Conservation (phyloP, 140 eudicot genomes). For the Anethum foeniculum region DNA sequence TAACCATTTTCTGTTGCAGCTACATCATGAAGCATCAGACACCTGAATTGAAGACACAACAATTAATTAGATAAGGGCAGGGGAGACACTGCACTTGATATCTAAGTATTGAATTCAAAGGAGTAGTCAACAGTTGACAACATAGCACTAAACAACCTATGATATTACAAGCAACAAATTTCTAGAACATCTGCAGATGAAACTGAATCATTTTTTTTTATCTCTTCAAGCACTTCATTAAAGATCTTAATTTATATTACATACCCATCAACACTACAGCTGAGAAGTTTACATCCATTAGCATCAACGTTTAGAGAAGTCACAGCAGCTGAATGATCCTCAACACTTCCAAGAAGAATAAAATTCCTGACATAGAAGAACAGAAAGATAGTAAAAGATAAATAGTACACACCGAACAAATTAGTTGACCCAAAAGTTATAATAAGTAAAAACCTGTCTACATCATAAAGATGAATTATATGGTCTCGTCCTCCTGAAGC, state of each 20-base stretch:
- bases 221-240: background rate
- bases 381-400: slow-evolving; percentile 6
- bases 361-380: slow-evolving; percentile 44
- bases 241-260: slow-evolving; percentile 6
- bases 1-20: slow-evolving; percentile 21
- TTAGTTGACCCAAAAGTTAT: slow-evolving; percentile 18
- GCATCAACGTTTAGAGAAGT: slow-evolving; percentile 38
- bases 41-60: slow-evolving; percentile 28
- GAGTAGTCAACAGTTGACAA: background rate
- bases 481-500: slow-evolving; percentile 66
- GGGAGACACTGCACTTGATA: background rate
- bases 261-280: slow-evolving; percentile 56
- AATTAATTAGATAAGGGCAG: slow-evolving; percentile 1
- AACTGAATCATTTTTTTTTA: background rate
- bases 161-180: background rate
- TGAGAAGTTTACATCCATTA: slow-evolving; percentile 44
- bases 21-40: slow-evolving; percentile 39
- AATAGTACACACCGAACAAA: background rate
- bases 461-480: slow-evolving; percentile 63
- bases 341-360: slow-evolving; percentile 45
- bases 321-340: slow-evolving; percentile 53
- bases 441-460: slow-evolving; percentile 38
- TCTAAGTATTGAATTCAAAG: background rate
- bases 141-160: background rate
- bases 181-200: background rate